Conservation (phyloP, 202 grass and related monocot genomes). For the Schoenoplectus triqueter region DNA sequence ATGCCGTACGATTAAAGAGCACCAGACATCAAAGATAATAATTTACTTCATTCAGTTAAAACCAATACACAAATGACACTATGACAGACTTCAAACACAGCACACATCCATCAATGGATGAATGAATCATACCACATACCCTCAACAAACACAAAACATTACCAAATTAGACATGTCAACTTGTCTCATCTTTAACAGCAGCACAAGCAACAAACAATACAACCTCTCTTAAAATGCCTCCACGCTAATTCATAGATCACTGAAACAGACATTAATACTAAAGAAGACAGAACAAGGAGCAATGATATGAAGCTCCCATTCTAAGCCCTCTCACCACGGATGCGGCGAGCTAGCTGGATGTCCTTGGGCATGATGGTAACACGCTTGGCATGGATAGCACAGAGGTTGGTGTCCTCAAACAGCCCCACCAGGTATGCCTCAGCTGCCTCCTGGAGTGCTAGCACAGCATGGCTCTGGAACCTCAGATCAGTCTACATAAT, state of each 20-base stretch:
- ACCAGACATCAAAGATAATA: too few relatives aligned
- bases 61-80: neutral
- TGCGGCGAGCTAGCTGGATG: constrained; percentile 60
- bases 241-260: constrained; percentile 5
- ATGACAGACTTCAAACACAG: neutral
- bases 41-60: neutral
- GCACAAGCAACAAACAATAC: constrained; percentile 10
- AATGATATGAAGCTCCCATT: too few relatives aligned
- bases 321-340: constrained; percentile 59
- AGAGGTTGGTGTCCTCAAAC: constrained; percentile 57
- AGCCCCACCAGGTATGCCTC: constrained; percentile 55
- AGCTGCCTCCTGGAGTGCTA: constrained; percentile 60
- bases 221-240: neutral
- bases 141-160: neutral
- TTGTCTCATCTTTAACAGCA: constrained; percentile 11
- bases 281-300: neutral
- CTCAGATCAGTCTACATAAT: constrained; percentile 60
- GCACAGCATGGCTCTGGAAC: constrained; percentile 60
- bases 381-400: constrained; percentile 54
- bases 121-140: neutral
- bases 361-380: constrained; percentile 62
- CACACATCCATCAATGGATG: constrained; percentile 30
- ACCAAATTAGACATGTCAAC: constrained; percentile 32
- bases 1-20: too few relatives aligned
- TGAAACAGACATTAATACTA: constrained; percentile 18